Base-by-base conservation (phyloP, 768 basidiomycete species). In the Austroboletus festivus region DNA sequence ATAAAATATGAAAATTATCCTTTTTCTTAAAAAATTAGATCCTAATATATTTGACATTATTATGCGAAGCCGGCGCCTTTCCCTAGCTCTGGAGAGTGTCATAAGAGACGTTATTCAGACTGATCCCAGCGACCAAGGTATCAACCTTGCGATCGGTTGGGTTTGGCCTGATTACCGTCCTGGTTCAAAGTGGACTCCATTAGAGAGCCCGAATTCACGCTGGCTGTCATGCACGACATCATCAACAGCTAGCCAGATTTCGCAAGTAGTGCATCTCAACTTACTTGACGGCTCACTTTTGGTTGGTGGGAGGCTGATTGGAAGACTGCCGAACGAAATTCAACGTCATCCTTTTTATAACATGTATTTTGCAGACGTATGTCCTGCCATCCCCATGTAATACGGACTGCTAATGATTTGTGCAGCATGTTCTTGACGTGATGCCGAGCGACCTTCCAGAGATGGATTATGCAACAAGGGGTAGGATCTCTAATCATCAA, bases 61-160 rank as follows among this genome's bases (percentile, higher is more conserved):
- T n/a, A n/a, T n/a, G n/a, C 56, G 69, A 22, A 62, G 71, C 38
- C 47, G 60, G 24, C 60, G 67, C 31, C 43, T 37, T 37, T 37
- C 18, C 19, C 18, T 37, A 7, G 18, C 16, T 37, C 35, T 37
- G 8, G 35, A 37, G 18, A 19, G 11, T 5, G 11, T 37, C 13
- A 2, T 37, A 4, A 19, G 35, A 4, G 35, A 19, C n/a, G 61
- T 41, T 10, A 52, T 57, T 15, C 46, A 30, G 3, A 23, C 30
- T 0, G 24, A 44, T 5, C 8, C 23, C 3, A 20, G 26, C 4
- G 15, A 33, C 38, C 22, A 23, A 8, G 62, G 62, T 2, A 42
- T 63, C 6, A 46, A 63, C 33, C 39, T 22, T 8, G 62, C 62
- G 1, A 21, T 63, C 2, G 7, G 23, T 12, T 18, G 7, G 35